phyloP scores from a whole-genome alignment of 139 green algal genomes.

The Micractinium conductrix region DNA sequence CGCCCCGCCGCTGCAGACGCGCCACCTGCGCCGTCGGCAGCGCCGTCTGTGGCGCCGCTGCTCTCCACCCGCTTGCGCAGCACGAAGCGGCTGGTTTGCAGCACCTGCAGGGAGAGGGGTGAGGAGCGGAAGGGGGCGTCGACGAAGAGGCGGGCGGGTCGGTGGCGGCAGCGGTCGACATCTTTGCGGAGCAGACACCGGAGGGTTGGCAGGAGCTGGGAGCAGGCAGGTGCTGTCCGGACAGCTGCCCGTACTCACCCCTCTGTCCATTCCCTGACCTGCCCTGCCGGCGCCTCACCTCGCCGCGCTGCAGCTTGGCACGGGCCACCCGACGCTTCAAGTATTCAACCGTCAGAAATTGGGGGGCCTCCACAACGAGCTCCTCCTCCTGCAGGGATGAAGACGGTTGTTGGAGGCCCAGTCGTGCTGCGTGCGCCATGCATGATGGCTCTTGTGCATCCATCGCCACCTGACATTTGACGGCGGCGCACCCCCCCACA shows the following conservation, averaged over 20 bases:
- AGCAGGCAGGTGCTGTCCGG: neutral
- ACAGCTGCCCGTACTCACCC: neutral
- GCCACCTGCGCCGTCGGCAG: neutral
- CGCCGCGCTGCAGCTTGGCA: slow-evolving; percentile 37
- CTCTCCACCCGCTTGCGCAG: slow-evolving; percentile 1
- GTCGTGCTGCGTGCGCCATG: too few relatives aligned
- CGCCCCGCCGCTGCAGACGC: neutral
- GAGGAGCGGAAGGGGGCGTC: too few relatives aligned
- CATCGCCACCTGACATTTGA: too few relatives aligned
- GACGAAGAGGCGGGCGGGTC: too few relatives aligned
- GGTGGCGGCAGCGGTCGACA: too few relatives aligned
- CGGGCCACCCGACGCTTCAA: slow-evolving; percentile 43
- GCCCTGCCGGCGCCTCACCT: neutral
- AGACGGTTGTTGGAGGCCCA: too few relatives aligned
- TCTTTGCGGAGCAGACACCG: too few relatives aligned
- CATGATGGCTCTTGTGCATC: too few relatives aligned
- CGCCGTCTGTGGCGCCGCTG: neutral
- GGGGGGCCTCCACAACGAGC: slow-evolving; percentile 38
- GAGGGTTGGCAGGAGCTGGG: neutral
- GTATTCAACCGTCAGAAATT: slow-evolving; percentile 43
- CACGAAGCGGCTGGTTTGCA: slow-evolving; percentile 23
- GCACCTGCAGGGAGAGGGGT: neutral
- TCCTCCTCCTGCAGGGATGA: too few relatives aligned
- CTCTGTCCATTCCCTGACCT: too few relatives aligned
- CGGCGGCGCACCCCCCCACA: too few relatives aligned